Conservation (phyloP, 768 basidiomycete species). For the Kwoniella mangroviensis region DNA sequence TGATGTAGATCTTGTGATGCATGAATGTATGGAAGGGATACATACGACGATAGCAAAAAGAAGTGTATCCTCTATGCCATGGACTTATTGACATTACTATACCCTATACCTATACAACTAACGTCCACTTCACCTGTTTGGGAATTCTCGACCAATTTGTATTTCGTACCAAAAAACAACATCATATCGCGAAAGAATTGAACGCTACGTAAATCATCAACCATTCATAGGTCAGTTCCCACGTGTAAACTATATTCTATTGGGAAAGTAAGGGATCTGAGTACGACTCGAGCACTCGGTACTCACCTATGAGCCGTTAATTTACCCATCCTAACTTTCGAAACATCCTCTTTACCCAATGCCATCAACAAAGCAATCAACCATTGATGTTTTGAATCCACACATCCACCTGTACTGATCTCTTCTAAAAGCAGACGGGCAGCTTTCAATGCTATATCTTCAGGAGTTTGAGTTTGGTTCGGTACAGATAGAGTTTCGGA, state of each 20-base stretch:
- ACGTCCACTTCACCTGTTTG: constrained; percentile 67
- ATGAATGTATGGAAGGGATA: too few species aligned
- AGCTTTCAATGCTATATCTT: constrained; percentile 86
- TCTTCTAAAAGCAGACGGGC: constrained; percentile 78
- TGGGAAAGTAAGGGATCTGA: not conserved
- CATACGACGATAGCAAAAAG: too few species aligned
- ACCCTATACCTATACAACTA: constrained; percentile 91
- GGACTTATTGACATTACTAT: constrained; percentile 71
- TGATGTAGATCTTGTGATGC: too few species aligned
- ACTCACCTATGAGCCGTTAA: constrained; percentile 79
- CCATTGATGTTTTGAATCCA: constrained; percentile 86
- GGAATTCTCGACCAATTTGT: constrained; percentile 70
- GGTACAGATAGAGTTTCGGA: constrained; percentile 83
- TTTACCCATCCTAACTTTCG: constrained; percentile 81
- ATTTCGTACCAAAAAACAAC: constrained; percentile 83
- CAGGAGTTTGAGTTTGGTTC: constrained; percentile 69
- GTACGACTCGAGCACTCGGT: constrained; percentile 24
- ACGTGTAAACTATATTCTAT: not conserved
- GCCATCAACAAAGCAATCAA: constrained; percentile 88
- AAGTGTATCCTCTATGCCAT: constrained; percentile 40
- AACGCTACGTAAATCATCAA: constrained; percentile 63
- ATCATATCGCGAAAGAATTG: constrained; percentile 86
- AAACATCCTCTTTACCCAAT: constrained; percentile 96
- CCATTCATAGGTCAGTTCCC: too few species aligned
- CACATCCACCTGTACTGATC: constrained; percentile 80